phyloP scores from a whole-genome alignment of 2,329 filamentous ascomycete genomes.

The Myriosclerotinia scirpicola region DNA sequence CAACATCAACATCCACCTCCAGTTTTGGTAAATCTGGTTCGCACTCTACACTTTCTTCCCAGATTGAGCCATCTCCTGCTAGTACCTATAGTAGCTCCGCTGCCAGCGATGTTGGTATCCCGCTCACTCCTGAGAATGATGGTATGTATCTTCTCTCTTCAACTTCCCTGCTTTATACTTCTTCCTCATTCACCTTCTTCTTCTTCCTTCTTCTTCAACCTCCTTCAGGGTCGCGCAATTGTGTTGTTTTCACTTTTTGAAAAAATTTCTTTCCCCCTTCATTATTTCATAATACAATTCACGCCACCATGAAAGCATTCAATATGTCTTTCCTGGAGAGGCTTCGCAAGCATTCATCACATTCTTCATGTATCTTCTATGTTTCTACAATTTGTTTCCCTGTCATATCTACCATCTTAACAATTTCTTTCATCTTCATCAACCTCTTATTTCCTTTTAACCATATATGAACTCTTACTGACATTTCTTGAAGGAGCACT shows the following conservation, averaged over 20 bases:
- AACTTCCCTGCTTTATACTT: neutral
- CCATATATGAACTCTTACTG: neutral
- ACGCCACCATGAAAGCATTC: no score
- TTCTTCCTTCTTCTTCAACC: neutral
- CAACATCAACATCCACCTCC: neutral
- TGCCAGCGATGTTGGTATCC: constrained; percentile 31
- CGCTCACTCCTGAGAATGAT: constrained; percentile 29
- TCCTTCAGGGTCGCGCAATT: no score
- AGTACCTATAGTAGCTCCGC: constrained; percentile 34
- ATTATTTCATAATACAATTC: neutral
- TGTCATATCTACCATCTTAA: neutral
- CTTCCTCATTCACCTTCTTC: neutral
- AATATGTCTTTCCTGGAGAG: no score
- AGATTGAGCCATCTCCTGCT: constrained; percentile 33
- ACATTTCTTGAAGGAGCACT: constrained; percentile 24
- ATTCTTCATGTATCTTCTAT: neutral
- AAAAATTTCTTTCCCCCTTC: no score
- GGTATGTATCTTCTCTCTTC: constrained; percentile 27
- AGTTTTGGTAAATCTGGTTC: neutral
- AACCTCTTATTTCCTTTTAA: neutral
- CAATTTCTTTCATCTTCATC: no score
- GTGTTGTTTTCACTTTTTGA: no score
- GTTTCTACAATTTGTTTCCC: no score
- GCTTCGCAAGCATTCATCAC: no score
- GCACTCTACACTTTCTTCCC: constrained; percentile 7